Evolutionary conservation across 1,139 yeast species (phyloP), one percentile per base, ranked within the genome.

Genomic region (Torulaspora pretoriensis): DNA sequence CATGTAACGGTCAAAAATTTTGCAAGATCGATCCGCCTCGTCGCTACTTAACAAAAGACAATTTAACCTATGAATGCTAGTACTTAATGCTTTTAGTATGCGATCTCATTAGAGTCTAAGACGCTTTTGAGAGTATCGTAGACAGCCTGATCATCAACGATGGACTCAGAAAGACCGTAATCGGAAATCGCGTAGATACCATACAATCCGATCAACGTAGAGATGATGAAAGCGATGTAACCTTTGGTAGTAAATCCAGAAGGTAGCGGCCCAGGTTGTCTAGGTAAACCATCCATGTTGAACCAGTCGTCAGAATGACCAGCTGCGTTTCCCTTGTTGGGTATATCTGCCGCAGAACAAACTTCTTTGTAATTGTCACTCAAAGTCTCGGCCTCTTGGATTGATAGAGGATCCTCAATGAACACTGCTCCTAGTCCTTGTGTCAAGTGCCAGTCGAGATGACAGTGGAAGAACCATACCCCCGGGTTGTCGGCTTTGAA

Each of bases 381-480:
- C 13, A 74, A 49, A 34, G 63, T 67, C 40, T 68, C 69, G 26
- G 68, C 64, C 34, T 59, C 54, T 56, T 77, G 77, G 32, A 82
- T 61, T 23, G 68, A 67, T 35, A 69, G 56, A 9, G 89, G 89
- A 32, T 87, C 89, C 68, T 87, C 96, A 40, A 87, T 70, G 37
- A 86, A 71, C n/a, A 74, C 72, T 48, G 84, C 61, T 32, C 89
- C 90, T 50, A 88, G 74, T 50, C 96, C 96, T 68, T 87, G 96
- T 58, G 79, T 81, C 71, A 88, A 75, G 70, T 88, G 96, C 96
- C 96, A 88, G 60, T 88, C 96, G 54, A 88, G 82, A 60, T 88
- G 96, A 69, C 96, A 89, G 65, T 88, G 96, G 86, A 88, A 88
- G 60, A 83, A 73, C 95, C 95, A 87, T 33, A 86, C 88, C 59